Percentiles rank a stretch among this genome's conserved stretches.
Conservation (phyloP, 345 rosid species). For the Aquilaria sinensis region DNA sequence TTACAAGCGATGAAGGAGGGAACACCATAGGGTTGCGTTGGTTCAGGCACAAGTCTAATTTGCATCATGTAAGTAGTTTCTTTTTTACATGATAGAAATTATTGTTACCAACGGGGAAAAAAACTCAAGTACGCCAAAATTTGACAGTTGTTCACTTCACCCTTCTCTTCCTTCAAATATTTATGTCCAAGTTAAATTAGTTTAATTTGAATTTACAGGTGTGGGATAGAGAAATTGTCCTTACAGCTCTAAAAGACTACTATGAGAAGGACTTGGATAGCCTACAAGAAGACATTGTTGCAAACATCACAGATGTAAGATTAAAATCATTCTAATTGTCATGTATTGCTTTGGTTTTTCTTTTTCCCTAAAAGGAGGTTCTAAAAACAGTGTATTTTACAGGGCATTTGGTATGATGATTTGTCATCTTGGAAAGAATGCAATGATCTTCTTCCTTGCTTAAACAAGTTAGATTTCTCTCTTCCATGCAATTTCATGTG, state of each 20-base stretch:
- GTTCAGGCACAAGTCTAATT: constrained; percentile 86
- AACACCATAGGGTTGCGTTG: constrained; percentile 80
- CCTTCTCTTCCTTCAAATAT: background rate
- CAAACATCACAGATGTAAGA: constrained; percentile 71
- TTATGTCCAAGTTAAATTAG: background rate
- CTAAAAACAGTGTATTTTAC: background rate
- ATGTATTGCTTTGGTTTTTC: background rate
- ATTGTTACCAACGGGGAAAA: background rate
- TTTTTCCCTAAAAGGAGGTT: background rate
- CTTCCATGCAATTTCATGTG: background rate
- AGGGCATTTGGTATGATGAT: constrained; percentile 90
- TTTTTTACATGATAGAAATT: background rate
- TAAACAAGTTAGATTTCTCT: constrained; percentile 42
- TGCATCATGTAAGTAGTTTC: constrained; percentile 61
- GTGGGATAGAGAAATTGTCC: constrained; percentile 92
- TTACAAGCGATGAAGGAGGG: constrained; percentile 82
- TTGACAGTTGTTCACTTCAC: background rate
- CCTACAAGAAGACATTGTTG: constrained; percentile 57
- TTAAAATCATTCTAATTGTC: background rate
- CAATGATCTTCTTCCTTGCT: constrained; percentile 55
- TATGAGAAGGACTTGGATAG: constrained; percentile 67
- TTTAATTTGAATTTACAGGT: constrained; percentile 30
- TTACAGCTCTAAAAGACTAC: constrained; percentile 62
- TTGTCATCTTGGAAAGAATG: constrained; percentile 69
- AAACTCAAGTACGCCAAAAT: background rate